These are phyloP conservation scores for Rosa multiflora DNA, from an alignment of 306 rosid genomes.

Conservation along the genomic window DNA sequence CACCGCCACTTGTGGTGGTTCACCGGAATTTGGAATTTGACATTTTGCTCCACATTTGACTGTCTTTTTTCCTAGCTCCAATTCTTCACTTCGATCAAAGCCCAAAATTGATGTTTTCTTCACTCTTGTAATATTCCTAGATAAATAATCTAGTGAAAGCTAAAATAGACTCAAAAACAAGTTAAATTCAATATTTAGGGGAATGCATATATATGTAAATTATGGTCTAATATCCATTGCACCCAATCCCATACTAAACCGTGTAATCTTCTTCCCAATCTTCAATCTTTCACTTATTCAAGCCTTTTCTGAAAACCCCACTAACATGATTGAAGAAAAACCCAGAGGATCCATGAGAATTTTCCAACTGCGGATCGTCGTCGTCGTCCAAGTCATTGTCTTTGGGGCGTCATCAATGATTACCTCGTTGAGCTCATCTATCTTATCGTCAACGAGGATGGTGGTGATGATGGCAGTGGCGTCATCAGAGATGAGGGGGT, in stretches of 20 bases:
- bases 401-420: slow-evolving; percentile 31
- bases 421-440: slow-evolving; percentile 70
- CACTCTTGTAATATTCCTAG: too few species aligned
- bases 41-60: too few species aligned
- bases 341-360: slow-evolving; percentile 31
- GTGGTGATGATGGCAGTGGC: slow-evolving; percentile 15
- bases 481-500: slow-evolving; percentile 51
- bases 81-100: too few species aligned
- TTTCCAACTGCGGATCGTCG: slow-evolving; percentile 43
- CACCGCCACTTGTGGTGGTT: too few species aligned
- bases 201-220: too few species aligned
- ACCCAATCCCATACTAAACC: slow-evolving; percentile 35
- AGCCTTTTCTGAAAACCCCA: slow-evolving; percentile 55
- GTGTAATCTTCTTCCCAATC: slow-evolving; percentile 47
- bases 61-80: too few species aligned
- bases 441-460: slow-evolving; percentile 55
- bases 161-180: too few species aligned
- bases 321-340: slow-evolving; percentile 67
- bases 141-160: too few species aligned
- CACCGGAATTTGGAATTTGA: too few species aligned
- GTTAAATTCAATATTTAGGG: too few species aligned
- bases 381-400: slow-evolving; percentile 53
- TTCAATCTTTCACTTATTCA: slow-evolving; percentile 46
- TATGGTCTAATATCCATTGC: neutral
- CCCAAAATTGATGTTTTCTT: too few species aligned